These are phyloP conservation scores for Suillus luteus DNA, from an alignment of 768 basidiomycete genomes.

Conservation along the genomic window DNA sequence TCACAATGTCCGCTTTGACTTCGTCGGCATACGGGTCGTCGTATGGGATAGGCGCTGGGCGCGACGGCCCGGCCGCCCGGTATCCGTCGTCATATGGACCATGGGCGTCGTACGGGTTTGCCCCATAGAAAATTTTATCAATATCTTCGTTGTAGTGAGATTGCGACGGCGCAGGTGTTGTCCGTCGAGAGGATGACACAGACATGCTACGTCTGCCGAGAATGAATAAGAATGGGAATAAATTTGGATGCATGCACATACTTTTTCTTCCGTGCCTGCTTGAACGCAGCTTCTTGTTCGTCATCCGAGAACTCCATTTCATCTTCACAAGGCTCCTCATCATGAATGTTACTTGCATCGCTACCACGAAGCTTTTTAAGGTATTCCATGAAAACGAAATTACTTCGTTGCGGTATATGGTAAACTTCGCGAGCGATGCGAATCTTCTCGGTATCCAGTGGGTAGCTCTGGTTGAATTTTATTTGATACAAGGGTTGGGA, in stretches of 20 bases:
- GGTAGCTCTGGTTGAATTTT: constrained; percentile 69
- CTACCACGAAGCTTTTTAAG: constrained; percentile 78
- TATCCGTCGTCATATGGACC: constrained; percentile 72
- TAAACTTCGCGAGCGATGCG: constrained; percentile 66
- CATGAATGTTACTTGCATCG: constrained; percentile 92
- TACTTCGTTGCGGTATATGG: constrained; percentile 78
- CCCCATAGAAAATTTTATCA: constrained; percentile 45
- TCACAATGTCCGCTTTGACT: constrained; percentile 33
- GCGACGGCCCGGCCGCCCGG: constrained; percentile 49
- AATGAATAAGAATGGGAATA: constrained; percentile 11
- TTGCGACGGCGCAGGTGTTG: constrained; percentile 56
- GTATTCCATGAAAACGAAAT: constrained; percentile 79
- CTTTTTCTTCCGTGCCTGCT: constrained; percentile 60
- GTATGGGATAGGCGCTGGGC: constrained; percentile 72
- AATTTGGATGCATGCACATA: constrained; percentile 32
- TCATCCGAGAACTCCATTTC: constrained; percentile 97
- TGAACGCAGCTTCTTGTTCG: constrained; percentile 81
- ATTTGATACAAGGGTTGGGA: constrained; percentile 88
- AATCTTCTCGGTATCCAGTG: constrained; percentile 59
- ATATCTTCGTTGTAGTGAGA: constrained; percentile 54
- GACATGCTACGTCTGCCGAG: constrained; percentile 52
- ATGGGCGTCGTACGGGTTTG: constrained; percentile 66
- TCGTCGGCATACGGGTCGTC: constrained; percentile 75
- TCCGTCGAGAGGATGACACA: constrained; percentile 53
- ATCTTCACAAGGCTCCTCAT: constrained; percentile 89